Percentiles rank a stretch among this genome's conserved stretches.
These are phyloP conservation scores for Pythium monospermum DNA, from an alignment of 352 stramenopile species.

Conservation along the genomic window DNA sequence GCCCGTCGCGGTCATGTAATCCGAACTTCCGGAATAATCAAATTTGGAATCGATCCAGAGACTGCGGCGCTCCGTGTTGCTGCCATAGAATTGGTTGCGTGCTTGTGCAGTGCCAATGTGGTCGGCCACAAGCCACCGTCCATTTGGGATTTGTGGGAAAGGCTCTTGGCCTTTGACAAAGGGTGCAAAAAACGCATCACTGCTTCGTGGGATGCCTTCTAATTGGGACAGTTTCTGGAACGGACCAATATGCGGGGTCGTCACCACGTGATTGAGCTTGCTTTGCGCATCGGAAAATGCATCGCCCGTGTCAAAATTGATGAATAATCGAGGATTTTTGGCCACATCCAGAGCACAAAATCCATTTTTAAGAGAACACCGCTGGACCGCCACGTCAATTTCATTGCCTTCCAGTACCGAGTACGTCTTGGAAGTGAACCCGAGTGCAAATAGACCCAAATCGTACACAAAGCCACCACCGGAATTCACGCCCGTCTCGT, in stretches of 20 bases:
- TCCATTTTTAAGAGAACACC: slow-evolving; percentile 39
- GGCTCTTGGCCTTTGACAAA: slow-evolving; percentile 62
- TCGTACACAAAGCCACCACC: slow-evolving; percentile 92
- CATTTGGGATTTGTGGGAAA: slow-evolving; percentile 60
- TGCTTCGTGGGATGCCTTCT: slow-evolving; percentile 36
- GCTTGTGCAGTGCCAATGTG: slow-evolving; percentile 83
- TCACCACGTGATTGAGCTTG: slow-evolving; percentile 41
- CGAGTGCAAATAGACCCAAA: slow-evolving; percentile 85
- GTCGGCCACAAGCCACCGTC: slow-evolving; percentile 50
- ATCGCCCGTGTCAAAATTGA: slow-evolving; percentile 74
- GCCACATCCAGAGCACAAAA: slow-evolving; percentile 67
- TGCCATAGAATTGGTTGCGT: slow-evolving; percentile 90
- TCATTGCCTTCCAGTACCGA: slow-evolving; percentile 84
- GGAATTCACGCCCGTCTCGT: slow-evolving; percentile 86
- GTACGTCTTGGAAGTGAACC: slow-evolving; percentile 66
- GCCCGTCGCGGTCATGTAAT: slow-evolving; percentile 77
- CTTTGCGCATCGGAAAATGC: slow-evolving; percentile 55
- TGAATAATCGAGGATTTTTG: slow-evolving; percentile 37
- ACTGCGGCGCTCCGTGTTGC: slow-evolving; percentile 53
- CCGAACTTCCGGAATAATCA: slow-evolving; percentile 86
- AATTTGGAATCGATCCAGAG: slow-evolving; percentile 77
- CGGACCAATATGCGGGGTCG: slow-evolving; percentile 41
- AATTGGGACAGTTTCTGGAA: slow-evolving; percentile 63
- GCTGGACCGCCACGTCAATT: slow-evolving; percentile 67
- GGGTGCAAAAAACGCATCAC: slow-evolving; percentile 47